Conservation (phyloP, 495 filamentous ascomycete genomes). For the Arthonia radiata region DNA sequence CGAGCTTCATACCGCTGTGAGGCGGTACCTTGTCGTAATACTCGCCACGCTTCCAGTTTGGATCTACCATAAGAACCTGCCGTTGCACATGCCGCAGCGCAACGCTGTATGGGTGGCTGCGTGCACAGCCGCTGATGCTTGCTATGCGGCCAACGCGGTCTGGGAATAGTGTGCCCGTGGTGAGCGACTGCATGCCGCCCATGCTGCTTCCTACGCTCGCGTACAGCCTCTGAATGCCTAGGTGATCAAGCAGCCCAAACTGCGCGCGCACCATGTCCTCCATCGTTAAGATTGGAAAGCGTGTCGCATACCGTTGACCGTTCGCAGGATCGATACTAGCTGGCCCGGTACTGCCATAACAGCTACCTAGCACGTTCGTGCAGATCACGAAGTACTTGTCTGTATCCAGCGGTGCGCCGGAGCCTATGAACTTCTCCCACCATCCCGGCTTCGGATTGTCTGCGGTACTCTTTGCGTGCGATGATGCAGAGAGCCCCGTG, state of each 20-base stretch:
- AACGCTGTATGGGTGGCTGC: slow-evolving; percentile 94
- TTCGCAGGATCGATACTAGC: slow-evolving; percentile 72
- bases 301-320: slow-evolving; percentile 69
- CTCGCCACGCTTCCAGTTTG: slow-evolving; percentile 89
- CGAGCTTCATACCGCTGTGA: slow-evolving; percentile 92
- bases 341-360: slow-evolving; percentile 88
- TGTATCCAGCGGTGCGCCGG: slow-evolving; percentile 66
- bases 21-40: slow-evolving; percentile 82
- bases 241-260: slow-evolving; percentile 60
- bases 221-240: slow-evolving; percentile 61
- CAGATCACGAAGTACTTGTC: slow-evolving; percentile 82
- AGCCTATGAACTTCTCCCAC: slow-evolving; percentile 99
- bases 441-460: slow-evolving; percentile 74
- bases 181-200: slow-evolving; percentile 94
- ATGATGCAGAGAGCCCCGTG: slow-evolving; percentile 84
- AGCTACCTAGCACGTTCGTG: slow-evolving; percentile 90
- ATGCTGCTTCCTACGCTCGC: slow-evolving; percentile 91
- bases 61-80: slow-evolving; percentile 96
- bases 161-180: slow-evolving; percentile 69
- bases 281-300: slow-evolving; percentile 91
- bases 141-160: slow-evolving; percentile 58
- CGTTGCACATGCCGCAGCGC: slow-evolving; percentile 97
- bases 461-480: slow-evolving; percentile 76
- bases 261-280: slow-evolving; percentile 95
- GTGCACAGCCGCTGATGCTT: slow-evolving; percentile 78